Percentiles rank a stretch among this genome's conserved stretches.
These are phyloP conservation scores for Suillus brevipes DNA, from an alignment of 768 basidiomycete genomes.

Conservation along the genomic window DNA sequence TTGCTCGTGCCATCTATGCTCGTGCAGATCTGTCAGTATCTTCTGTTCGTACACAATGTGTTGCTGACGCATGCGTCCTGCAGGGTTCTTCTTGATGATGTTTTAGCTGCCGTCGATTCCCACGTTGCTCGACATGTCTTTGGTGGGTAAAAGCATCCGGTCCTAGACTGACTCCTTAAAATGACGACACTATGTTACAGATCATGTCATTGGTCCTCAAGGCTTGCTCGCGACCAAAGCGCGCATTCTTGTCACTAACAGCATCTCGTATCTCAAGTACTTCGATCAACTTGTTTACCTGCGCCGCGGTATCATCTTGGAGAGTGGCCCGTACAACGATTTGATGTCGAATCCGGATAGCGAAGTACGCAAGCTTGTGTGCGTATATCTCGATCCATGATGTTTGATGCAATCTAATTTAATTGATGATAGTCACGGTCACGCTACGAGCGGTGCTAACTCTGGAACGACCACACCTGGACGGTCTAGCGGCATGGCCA, in stretches of 20 bases:
- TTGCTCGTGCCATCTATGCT: slow-evolving; percentile 90
- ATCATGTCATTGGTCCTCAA: slow-evolving; percentile 83
- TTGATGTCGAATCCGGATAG: slow-evolving; percentile 61
- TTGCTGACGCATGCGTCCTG: slow-evolving; percentile 4
- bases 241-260: slow-evolving; percentile 84
- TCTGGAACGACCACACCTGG: slow-evolving; percentile 58
- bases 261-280: slow-evolving; percentile 76
- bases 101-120: slow-evolving; percentile 82
- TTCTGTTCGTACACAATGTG: neutral
- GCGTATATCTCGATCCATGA: slow-evolving; percentile 25
- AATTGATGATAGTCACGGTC: slow-evolving; percentile 38
- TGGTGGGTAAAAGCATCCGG: slow-evolving; percentile 38
- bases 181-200: slow-evolving; percentile 35
- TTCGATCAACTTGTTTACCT: slow-evolving; percentile 77
- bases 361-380: slow-evolving; percentile 78
- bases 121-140: slow-evolving; percentile 88
- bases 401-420: neutral
- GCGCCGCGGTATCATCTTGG: slow-evolving; percentile 80
- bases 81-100: slow-evolving; percentile 85
- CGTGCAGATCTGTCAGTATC: slow-evolving; percentile 77
- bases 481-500: slow-evolving; percentile 26
- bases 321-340: slow-evolving; percentile 64
- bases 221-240: slow-evolving; percentile 84
- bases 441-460: slow-evolving; percentile 42
- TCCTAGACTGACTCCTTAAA: neutral